Conservation (phyloP, 2,329 filamentous ascomycete species). For the Aspergillus puulaauensis region DNA sequence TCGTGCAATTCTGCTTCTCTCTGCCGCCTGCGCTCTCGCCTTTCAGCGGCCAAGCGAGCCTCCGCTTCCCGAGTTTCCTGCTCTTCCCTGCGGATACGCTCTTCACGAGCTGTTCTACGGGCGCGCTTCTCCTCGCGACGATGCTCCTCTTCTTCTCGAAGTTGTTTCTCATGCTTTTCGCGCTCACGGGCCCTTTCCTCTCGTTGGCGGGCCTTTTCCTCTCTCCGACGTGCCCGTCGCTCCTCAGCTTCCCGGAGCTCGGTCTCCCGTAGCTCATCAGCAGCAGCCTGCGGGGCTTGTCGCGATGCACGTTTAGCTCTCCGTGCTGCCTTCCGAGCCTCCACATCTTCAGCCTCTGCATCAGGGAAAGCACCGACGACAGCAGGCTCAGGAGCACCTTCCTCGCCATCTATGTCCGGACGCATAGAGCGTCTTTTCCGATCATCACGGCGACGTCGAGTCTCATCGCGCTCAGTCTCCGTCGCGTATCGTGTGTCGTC, state of each 20-base stretch:
- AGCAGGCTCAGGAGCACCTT: slow-evolving; percentile 44
- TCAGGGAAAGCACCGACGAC: slow-evolving; percentile 32
- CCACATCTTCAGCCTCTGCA: slow-evolving; percentile 53
- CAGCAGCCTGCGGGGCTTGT: slow-evolving; percentile 26
- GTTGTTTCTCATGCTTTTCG: slow-evolving; percentile 37
- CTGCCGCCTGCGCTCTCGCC: slow-evolving; percentile 40
- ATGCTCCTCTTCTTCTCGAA: slow-evolving; percentile 30
- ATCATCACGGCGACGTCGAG: slow-evolving; percentile 36
- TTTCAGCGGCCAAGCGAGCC: slow-evolving; percentile 47
- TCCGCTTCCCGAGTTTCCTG: slow-evolving; percentile 56
- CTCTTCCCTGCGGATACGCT: slow-evolving; percentile 43
- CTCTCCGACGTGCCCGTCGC: slow-evolving; percentile 49
- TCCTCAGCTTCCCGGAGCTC: slow-evolving; percentile 38
- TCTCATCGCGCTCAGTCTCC: slow-evolving; percentile 38
- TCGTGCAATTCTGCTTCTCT: slow-evolving; percentile 34
- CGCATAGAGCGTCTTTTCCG: slow-evolving; percentile 39
- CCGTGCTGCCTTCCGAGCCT: slow-evolving; percentile 64
- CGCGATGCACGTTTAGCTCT: slow-evolving; percentile 51
- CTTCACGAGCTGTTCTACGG: slow-evolving; percentile 35
- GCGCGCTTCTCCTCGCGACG: slow-evolving; percentile 33
- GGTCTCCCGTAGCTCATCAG: slow-evolving; percentile 32
- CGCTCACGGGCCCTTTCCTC: slow-evolving; percentile 43
- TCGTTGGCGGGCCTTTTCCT: slow-evolving; percentile 47
- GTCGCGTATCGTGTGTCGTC: slow-evolving; percentile 33
- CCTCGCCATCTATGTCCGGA: slow-evolving; percentile 53